phyloP scores from a whole-genome alignment of 2,329 filamentous ascomycete species.

The Trichoderma guizhouense region DNA sequence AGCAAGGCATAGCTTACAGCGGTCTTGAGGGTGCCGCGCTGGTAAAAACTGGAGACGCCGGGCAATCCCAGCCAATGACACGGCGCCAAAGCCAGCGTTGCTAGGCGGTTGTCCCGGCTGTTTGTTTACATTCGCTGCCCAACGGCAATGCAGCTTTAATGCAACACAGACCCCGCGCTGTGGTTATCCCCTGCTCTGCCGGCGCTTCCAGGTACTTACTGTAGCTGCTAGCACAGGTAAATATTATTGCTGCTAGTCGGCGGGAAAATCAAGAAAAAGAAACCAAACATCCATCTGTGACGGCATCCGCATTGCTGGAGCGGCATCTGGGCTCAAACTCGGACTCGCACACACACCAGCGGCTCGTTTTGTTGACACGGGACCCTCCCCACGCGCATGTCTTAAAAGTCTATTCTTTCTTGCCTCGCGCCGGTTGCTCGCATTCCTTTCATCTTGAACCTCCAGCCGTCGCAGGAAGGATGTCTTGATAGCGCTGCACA shows the following conservation, averaged over 20 bases:
- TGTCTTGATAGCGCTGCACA: slow-evolving; percentile 30
- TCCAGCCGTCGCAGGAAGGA: slow-evolving; percentile 28
- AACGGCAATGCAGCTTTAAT: slow-evolving; percentile 13
- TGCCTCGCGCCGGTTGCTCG: slow-evolving; percentile 21
- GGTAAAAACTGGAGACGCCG: neutral
- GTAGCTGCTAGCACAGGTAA: neutral
- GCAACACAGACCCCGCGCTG: slow-evolving; percentile 24
- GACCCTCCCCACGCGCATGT: slow-evolving; percentile 22
- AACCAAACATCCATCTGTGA: slow-evolving; percentile 13
- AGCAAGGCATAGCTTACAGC: slow-evolving; percentile 1
- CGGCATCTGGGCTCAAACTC: neutral
- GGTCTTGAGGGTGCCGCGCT: neutral
- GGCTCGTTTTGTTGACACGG: slow-evolving; percentile 7
- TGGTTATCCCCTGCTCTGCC: slow-evolving; percentile 18
- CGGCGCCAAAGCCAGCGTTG: slow-evolving; percentile 17
- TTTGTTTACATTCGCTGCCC: slow-evolving; percentile 26
- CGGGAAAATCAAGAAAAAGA: slow-evolving; percentile 3
- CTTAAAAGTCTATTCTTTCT: slow-evolving; percentile 23
- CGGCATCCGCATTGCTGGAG: slow-evolving; percentile 15
- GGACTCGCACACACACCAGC: neutral
- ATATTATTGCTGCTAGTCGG: neutral
- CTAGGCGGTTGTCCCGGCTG: slow-evolving; percentile 22
- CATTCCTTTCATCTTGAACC: slow-evolving; percentile 15
- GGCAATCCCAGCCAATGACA: neutral
- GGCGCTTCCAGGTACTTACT: slow-evolving; percentile 3